Evolutionary conservation across 2,329 filamentous ascomycete genomes (phyloP), one percentile per base, ranked within the genome.

Genomic region (Aspergillus persii): DNA sequence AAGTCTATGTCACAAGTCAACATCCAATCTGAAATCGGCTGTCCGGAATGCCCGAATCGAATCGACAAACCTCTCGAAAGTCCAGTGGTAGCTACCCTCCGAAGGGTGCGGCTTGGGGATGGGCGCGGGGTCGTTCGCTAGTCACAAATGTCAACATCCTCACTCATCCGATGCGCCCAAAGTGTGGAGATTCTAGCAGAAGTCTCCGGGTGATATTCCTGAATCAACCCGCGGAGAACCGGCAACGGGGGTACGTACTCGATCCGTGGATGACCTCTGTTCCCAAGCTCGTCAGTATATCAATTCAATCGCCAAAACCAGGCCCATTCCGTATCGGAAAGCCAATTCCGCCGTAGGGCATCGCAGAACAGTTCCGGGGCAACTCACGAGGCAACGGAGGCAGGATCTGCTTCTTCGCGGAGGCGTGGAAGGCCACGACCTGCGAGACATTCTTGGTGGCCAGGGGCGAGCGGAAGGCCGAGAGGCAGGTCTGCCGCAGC

Each of bases 71-170:
- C 87, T 83, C 84, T 99, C 95, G 72, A 96, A 96, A 61, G 90
- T 91, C 95, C 95, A 99, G 85, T 99, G 95, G 83, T 98, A 99
- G 78, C 90, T 96, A 69, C 95, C 95, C 80, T 99, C 91, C 57
- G 87, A 82, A 47, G 94, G 87, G 68, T 84, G 86, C 55, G 91
- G 79, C 26, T 85, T 74, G 50, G 92, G 93, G 27, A 96, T 78
- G 44, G 86, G 86, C 33, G 86, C 90, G 57, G 95, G 86, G 72
- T 98, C 93, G 80, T 99, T 99, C 74, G 93, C 92, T 89, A 58
- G 8, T 3, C 44, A 54, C 12, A 31, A 49, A 49, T 41, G 62
- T 71, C 53, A 70, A 60, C 64, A 63, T 44, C 41, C 11, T 46
- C 15, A 5, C 5, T 54, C n/a, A 12, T 27, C 18, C 41, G 12